A percentile compares a stretch with the other conserved stretches of the same genome.
These are phyloP conservation scores for Alternaria tenuissima DNA, from an alignment of 2,329 filamentous ascomycete species.

Conservation along the genomic window DNA sequence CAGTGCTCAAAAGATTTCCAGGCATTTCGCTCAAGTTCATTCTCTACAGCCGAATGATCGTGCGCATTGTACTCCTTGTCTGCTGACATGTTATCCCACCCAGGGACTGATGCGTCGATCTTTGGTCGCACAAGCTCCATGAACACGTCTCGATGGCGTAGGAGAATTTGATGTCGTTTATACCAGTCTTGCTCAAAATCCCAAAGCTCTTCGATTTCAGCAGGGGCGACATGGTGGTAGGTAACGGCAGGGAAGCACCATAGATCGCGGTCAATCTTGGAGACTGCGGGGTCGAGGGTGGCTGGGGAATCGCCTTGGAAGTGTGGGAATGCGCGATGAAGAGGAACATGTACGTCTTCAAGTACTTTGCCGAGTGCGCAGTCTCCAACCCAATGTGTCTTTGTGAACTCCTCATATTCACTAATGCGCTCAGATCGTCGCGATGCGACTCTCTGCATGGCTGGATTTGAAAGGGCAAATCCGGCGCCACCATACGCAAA, in stretches of 20 bases:
- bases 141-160: conserved; percentile 51
- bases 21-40: conserved; percentile 41
- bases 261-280: conserved; percentile 47
- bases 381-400: conserved; percentile 51
- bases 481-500: conserved; percentile 58
- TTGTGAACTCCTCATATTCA: conserved; percentile 50
- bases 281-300: conserved; percentile 50
- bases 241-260: conserved; percentile 57
- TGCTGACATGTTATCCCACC: conserved; percentile 50
- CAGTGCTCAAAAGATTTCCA: conserved; percentile 50
- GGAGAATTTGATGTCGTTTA: conserved; percentile 41
- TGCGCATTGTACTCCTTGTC: conserved; percentile 49
- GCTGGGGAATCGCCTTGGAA: conserved; percentile 57
- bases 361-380: conserved; percentile 50
- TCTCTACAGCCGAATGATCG: conserved; percentile 31
- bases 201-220: conserved; percentile 51
- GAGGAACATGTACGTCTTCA: conserved; percentile 45
- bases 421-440: conserved; percentile 39
- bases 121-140: conserved; percentile 44
- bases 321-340: conserved; percentile 54
- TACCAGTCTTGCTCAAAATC: conserved; percentile 52
- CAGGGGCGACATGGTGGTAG: conserved; percentile 50
- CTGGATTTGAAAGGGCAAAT: conserved; percentile 54
- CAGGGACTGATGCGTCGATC: conserved; percentile 29
- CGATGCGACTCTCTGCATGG: conserved; percentile 48